Base-by-base conservation (phyloP, 495 filamentous ascomycete species). In the Aspergillus hancockii region DNA sequence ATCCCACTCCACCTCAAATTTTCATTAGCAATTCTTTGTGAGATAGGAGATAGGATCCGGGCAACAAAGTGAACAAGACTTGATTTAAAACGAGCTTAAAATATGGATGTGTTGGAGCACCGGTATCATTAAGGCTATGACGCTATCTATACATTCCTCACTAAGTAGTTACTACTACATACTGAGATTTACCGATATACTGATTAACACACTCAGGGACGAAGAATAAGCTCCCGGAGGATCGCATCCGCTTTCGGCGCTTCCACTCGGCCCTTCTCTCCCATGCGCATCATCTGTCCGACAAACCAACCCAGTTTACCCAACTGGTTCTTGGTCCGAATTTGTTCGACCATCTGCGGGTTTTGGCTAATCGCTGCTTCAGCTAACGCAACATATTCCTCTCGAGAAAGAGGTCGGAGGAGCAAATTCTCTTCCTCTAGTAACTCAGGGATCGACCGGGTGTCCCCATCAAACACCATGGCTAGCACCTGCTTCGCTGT, bases 221-320 rank as follows among this genome's bases (percentile, higher is more conserved):
- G 43, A 10, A 81, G 64, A 47, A 90, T 74, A 49, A 87, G 65
- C 56, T 75, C 73, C 64, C 79, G 80, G 66, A 97, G 72, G 19
- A 87, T 75, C 59, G 72, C 76, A 75, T 89, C 87, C 0, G 91
- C 95, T 60, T 80, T 83, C 51, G 74, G 79, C 7, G 93, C 87
- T 72, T 95, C 88, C 32, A 96, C 86, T 6, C 83, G 87, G 34
- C 92, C 89, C 63, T 91, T 86, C 30, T 84, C 83, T 8, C 91
- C 88, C 36, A 76, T 74, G 49, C 84, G 81, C 82, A 98, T 91
- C 90, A 97, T 94, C 73, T 89, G 88, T 18, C 94, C 94, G 6
- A 98, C 87, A 61, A 98, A 86, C 72, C 88, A 97, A 65, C 87
- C 88, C 30, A 95, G 71, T 73, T 97, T 96, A 3, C 89, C 88